These are phyloP conservation scores for Asterochloris erici DNA, from an alignment of 139 green algal species.

Conservation along the genomic window DNA sequence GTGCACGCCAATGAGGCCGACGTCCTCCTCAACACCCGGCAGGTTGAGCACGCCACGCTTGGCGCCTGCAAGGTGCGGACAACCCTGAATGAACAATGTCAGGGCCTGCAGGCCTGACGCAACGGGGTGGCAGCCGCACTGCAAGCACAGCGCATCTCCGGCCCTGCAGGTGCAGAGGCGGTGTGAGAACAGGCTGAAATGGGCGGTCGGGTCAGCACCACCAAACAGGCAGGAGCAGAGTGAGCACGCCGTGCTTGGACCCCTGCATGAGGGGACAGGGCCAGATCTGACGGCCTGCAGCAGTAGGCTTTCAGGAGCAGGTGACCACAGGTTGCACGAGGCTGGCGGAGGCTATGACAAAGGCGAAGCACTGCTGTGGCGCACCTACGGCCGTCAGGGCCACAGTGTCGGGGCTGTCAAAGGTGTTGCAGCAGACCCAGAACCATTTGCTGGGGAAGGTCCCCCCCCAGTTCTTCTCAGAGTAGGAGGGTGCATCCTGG, in stretches of 20 bases:
- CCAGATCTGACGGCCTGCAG: not conserved
- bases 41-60: slow-evolving; percentile 52
- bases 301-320: not conserved
- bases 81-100: not conserved
- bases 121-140: not conserved
- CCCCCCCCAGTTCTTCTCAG: slow-evolving; percentile 98
- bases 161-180: no score
- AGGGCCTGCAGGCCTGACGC: not conserved
- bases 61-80: slow-evolving; percentile 21
- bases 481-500: slow-evolving; percentile 67
- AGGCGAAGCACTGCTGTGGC: slow-evolving; percentile 30
- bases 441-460: slow-evolving; percentile 92
- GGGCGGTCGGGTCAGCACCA: no score
- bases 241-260: no score
- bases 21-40: slow-evolving; percentile 78
- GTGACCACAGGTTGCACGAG: not conserved
- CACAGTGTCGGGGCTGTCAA: slow-evolving; percentile 57
- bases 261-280: not conserved
- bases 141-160: no score
- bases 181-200: no score
- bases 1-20: slow-evolving; percentile 89
- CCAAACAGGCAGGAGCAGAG: no score
- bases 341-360: not conserved
- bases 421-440: slow-evolving; percentile 95
- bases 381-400: slow-evolving; percentile 84